Conservation (phyloP, 441 rosid species). For the Adansonia grandidieri region DNA sequence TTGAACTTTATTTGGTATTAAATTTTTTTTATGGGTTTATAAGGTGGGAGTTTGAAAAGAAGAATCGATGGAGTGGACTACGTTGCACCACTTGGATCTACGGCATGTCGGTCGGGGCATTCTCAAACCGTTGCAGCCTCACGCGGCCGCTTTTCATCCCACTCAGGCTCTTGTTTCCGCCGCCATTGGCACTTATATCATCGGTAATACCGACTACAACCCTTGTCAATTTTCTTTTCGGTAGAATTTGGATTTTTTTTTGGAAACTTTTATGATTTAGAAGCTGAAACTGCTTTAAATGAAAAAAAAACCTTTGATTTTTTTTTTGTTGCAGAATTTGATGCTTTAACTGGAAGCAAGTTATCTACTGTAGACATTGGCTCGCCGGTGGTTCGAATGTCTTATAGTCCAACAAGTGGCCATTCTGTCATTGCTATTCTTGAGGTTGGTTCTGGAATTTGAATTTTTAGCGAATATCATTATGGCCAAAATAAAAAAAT, state of each 20-base stretch:
- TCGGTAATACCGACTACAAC: slow-evolving; percentile 49
- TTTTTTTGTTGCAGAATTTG: slow-evolving; percentile 63
- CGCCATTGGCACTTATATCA: slow-evolving; percentile 73
- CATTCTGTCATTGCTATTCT: slow-evolving; percentile 87
- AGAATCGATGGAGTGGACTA: slow-evolving; percentile 86
- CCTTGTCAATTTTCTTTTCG: not conserved
- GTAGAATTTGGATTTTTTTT: not conserved
- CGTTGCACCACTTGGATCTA: slow-evolving; percentile 95
- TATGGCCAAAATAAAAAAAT: not conserved
- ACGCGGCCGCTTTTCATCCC: slow-evolving; percentile 90
- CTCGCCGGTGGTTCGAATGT: slow-evolving; percentile 83
- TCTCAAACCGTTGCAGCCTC: slow-evolving; percentile 83
- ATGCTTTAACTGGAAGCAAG: slow-evolving; percentile 93
- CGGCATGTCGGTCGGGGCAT: slow-evolving; percentile 80
- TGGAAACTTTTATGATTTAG: not conserved
- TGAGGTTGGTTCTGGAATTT: slow-evolving; percentile 52
- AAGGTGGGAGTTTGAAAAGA: slow-evolving; percentile 18
- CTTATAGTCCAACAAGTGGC: slow-evolving; percentile 81
- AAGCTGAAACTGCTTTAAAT: slow-evolving; percentile 13
- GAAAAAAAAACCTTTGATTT: not conserved
- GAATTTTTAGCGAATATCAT: not conserved
- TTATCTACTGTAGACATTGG: slow-evolving; percentile 81
- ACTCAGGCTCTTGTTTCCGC: slow-evolving; percentile 79
- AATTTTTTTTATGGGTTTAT: not conserved
- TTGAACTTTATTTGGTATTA: not conserved